phyloP scores from a whole-genome alignment of 257 asterid species.

The Solanum tacnaense region DNA sequence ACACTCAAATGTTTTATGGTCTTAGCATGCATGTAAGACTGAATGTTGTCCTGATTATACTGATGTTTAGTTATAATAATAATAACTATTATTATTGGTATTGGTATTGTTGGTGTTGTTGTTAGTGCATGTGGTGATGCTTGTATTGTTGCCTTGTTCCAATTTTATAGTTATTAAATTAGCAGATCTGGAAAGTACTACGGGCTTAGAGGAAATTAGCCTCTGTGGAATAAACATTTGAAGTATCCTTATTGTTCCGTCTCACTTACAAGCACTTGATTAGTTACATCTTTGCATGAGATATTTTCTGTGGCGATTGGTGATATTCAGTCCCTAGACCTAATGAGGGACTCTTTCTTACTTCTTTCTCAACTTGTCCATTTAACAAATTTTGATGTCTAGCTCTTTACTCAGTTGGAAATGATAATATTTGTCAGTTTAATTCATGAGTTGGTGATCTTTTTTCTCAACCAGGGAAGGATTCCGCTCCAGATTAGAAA shows the following conservation, averaged over 20 bases:
- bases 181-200: neutral
- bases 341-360: neutral
- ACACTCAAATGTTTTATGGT: neutral
- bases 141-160: neutral
- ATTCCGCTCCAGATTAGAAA: conserved; percentile 74
- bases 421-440: neutral
- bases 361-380: neutral
- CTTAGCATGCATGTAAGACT: neutral
- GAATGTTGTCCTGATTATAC: neutral
- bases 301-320: neutral
- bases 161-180: neutral
- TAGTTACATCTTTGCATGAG: neutral
- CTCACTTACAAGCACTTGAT: neutral
- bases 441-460: neutral
- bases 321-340: neutral
- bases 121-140: neutral
- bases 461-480: conserved; percentile 62
- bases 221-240: neutral
- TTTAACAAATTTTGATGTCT: neutral
- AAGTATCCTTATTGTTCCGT: neutral
- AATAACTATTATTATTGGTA: neutral
- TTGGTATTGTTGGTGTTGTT: neutral
- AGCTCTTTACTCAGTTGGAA: neutral
- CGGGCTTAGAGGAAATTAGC: neutral
- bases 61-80: neutral